phyloP scores from a whole-genome alignment of 108 stramenopile species.

The Cyclotella baltica region DNA sequence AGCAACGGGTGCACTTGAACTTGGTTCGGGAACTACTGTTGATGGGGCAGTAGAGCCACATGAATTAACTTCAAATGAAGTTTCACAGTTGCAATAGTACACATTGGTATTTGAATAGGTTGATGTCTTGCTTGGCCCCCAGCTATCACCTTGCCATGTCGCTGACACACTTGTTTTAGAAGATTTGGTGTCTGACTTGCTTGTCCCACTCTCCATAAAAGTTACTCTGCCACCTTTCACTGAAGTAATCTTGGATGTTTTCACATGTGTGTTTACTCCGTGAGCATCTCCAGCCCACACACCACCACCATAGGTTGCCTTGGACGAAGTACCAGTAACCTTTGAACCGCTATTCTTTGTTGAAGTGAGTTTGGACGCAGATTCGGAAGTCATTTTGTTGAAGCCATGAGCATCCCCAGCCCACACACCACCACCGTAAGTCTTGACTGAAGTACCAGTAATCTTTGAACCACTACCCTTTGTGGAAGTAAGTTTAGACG shows the following conservation, averaged over 20 bases:
- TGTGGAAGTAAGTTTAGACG: neutral
- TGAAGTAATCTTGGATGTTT: constrained; percentile 7
- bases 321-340: no score
- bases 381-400: neutral
- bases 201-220: neutral
- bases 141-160: neutral
- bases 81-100: constrained; percentile 10
- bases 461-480: no score
- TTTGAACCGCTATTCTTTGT: no score
- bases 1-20: neutral
- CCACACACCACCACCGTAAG: no score
- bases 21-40: neutral
- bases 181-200: neutral
- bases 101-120: neutral
- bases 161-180: neutral
- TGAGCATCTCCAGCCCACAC: no score
- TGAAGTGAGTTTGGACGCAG: neutral
- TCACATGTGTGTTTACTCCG: no score
- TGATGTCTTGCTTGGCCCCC: constrained; percentile 1
- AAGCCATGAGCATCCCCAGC: no score
- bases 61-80: neutral
- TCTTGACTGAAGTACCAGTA: no score
- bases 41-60: neutral
- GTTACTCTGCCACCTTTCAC: constrained; percentile 2
- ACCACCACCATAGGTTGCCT: no score